Base-by-base conservation (phyloP, 108 stramenopile genomes). In the Stephanodiscus minutulus region DNA sequence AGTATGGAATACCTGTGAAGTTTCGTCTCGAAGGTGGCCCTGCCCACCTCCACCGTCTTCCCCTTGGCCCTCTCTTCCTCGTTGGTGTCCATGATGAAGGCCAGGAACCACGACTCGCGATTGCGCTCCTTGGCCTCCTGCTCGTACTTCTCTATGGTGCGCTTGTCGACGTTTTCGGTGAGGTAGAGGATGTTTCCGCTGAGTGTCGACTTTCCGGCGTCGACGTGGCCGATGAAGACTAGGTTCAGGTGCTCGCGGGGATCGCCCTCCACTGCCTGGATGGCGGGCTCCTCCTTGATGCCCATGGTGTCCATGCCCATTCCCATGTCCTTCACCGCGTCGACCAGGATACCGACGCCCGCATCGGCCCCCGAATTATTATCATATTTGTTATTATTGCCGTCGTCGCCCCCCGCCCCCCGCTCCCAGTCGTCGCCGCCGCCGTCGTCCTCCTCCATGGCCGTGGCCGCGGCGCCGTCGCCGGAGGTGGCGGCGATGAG, bases 31-130 rank as follows among this genome's bases (percentile, higher is more conserved):
- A 99, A 98, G 61, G 92, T 92, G 5, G 99, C 98, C 35, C 98
- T 87, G 20, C 99, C 99, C 12, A 99, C 98, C 73, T 99, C 99
- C 0, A 99, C 98, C 7, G 99, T 99, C 82, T 97, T 99, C 36
- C 99, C 99, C 84, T 99, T 99, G 54, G 97, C 98, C 59, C 99
- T 89, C 72, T 99, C 99, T 70, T 98, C 97, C 74, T 99, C 99
- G 72, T 97, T 96, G 29, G 98, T 98, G 84, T 99, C 99, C 98
- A 99, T 98, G 74, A 99, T 98, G 82, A 97, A 99, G 0, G 99
- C 99, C 65, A 99, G 66, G 84, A 98, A 99, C 99, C 99, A 99
- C 10, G 96, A 97, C 75, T 99, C 99, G 48, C 99, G 94, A 82
- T 99, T 99, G n/a, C 89, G 84, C 41, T 97, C 93, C 86, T 99